Percentiles rank a stretch among this genome's conserved stretches.
Evolutionary conservation across 495 filamentous ascomycete genomes (phyloP).

Genomic region (Podospora appendiculata): DNA sequence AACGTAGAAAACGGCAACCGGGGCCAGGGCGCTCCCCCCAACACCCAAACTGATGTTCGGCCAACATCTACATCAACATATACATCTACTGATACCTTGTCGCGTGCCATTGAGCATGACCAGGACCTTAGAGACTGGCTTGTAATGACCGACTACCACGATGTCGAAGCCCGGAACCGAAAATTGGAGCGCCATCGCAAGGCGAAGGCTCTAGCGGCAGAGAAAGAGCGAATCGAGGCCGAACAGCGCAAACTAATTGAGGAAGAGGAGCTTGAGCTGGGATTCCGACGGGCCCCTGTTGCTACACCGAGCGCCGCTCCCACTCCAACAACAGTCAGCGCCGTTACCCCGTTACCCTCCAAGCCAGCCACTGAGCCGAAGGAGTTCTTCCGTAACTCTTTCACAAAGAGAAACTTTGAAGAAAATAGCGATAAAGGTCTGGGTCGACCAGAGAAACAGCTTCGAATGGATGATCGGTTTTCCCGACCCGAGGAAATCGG

Average conservation of each 20-base stretch:
- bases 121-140: slow-evolving; percentile 54
- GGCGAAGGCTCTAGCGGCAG: slow-evolving; percentile 34
- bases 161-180: slow-evolving; percentile 39
- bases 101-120: slow-evolving; percentile 16
- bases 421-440: neutral
- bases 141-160: slow-evolving; percentile 50
- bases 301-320: neutral
- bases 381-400: neutral
- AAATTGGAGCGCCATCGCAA: slow-evolving; percentile 37
- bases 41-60: no score
- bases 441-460: slow-evolving; percentile 4
- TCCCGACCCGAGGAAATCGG: neutral
- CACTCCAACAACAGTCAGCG: slow-evolving; percentile 9
- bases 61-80: no score
- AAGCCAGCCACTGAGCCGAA: neutral
- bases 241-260: slow-evolving; percentile 22
- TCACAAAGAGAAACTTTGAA: slow-evolving; percentile 6
- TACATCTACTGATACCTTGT: slow-evolving; percentile 2
- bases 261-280: slow-evolving; percentile 19
- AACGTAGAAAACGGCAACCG: neutral
- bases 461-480: neutral
- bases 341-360: slow-evolving; percentile 1
- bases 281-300: slow-evolving; percentile 3
- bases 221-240: slow-evolving; percentile 29
- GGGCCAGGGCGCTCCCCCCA: no score